These are phyloP conservation scores for Puccinia novopanici DNA, from an alignment of 1,284 basidiomycete genomes.

Conservation along the genomic window DNA sequence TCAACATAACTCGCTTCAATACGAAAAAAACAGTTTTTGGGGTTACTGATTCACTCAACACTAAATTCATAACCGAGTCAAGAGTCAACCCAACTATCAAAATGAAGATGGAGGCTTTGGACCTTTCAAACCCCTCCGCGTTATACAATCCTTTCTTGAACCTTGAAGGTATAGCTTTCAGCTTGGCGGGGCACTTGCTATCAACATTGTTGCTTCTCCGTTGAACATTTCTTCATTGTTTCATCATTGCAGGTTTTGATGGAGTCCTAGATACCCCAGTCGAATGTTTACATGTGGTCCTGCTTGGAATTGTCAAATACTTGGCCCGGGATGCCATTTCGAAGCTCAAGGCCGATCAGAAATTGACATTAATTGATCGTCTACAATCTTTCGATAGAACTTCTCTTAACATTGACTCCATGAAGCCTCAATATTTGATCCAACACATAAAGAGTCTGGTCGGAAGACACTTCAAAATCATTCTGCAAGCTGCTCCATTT, in stretches of 20 bases:
- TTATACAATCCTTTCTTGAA: conserved; percentile 16
- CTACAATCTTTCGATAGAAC: not conserved
- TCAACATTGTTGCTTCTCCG: not conserved
- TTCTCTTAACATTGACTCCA: conserved; percentile 13
- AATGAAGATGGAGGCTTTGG: not conserved
- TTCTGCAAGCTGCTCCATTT: conserved; percentile 61
- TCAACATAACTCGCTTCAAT: not conserved
- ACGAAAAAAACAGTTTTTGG: not conserved
- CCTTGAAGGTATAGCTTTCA: no score
- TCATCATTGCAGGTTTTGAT: conserved; percentile 61
- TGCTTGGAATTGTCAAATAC: conserved; percentile 51
- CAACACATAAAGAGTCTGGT: conserved; percentile 59
- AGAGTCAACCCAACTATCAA: not conserved
- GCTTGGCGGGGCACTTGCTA: not conserved
- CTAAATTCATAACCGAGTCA: not conserved
- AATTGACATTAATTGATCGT: not conserved
- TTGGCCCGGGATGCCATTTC: not conserved
- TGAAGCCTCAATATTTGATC: conserved; percentile 55
- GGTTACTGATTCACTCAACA: not conserved
- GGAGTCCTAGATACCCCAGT: conserved; percentile 58
- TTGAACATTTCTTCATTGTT: no score
- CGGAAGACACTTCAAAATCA: conserved; percentile 60
- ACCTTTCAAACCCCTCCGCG: not conserved
- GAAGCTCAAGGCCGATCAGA: not conserved
- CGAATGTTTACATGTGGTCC: conserved; percentile 56